Evolutionary conservation across 805 yeast species (phyloP), one percentile per base, ranked within the genome.

Genomic region (Spencermartinsiella europaea): DNA sequence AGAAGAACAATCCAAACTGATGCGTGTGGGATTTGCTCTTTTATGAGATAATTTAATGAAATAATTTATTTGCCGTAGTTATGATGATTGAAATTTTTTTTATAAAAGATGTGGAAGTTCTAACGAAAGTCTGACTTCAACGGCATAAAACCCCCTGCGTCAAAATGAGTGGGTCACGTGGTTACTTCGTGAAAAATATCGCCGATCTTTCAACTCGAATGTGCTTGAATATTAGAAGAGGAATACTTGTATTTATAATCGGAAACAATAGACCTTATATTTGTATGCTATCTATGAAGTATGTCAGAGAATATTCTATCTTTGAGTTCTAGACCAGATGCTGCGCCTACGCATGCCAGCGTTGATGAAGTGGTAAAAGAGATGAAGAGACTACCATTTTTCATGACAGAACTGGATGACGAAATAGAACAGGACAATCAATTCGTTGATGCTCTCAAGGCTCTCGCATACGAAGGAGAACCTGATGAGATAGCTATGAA

Each of bases 381-480:
- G 55, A 68, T 93, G 59, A 88, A 88, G 62, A 74, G 85, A 58
- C 68, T 88, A 62, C 99, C 99, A 5, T 85, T 93, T 56, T 93
- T 93, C 71, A 93, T 93, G 99, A 89, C 89, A 14, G 76, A 83
- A 55, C 67, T 88, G 15, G 95, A 85, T 57, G 85, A 79, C 25
- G 88, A 85, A 55, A 93, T 83, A 14, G 81, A 75, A 3, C 83
- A 80, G 38, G 63, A 65, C 44, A 86, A 85, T 59, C 60, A 72
- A 3, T 82, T 79, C 43, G 67, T 93, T 15, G 98, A 91, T 61
- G 99, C 99, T 0, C 72, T 93, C 47, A 83, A 83, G 60, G 91
- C 96, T 3, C 70, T 93, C 55, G 96, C 95, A 0, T 89, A 87
- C 60, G 99, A 93, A 42, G 99, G 98, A 38, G 95, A 88, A 52